A percentile compares a stretch with the other conserved stretches of the same genome.
phyloP scores from a whole-genome alignment of 805 yeast species.

The Jamesozyma gamospora region DNA sequence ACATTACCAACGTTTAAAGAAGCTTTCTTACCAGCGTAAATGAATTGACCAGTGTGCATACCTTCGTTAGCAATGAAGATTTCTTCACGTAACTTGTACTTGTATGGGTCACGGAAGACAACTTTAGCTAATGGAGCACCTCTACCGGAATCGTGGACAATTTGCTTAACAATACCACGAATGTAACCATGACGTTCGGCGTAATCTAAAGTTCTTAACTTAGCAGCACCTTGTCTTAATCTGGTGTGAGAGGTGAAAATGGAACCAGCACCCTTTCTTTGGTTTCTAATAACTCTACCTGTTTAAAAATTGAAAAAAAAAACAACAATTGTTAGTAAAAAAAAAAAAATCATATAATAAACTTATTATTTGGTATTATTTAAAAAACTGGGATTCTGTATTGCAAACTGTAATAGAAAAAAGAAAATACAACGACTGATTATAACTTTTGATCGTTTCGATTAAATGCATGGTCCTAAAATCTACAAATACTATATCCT shows the following conservation, averaged over 20 bases:
- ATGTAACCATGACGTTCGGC: conserved; percentile 99
- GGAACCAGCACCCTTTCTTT: conserved; percentile 99
- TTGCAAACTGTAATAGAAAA: too few relatives aligned
- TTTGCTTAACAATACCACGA: conserved; percentile 98
- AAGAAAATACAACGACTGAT: too few relatives aligned
- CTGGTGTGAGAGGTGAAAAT: conserved; percentile 99
- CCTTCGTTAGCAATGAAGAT: conserved; percentile 99
- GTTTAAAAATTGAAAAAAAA: conserved; percentile 11
- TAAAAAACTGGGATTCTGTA: too few relatives aligned
- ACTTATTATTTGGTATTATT: too few relatives aligned
- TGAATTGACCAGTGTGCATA: conserved; percentile 97
- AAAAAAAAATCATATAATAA: too few relatives aligned
- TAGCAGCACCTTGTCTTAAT: conserved; percentile 99
- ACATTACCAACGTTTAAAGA: conserved; percentile 94
- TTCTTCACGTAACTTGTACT: conserved; percentile 94
- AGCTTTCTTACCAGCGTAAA: conserved; percentile 98
- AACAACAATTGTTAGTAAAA: conserved; percentile 1
- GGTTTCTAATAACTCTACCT: conserved; percentile 99
- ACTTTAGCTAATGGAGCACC: conserved; percentile 99
- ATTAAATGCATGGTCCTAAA: too few relatives aligned
- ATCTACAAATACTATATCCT: too few relatives aligned
- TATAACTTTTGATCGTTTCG: too few relatives aligned
- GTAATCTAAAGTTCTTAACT: conserved; percentile 96
- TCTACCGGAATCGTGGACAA: conserved; percentile 98
- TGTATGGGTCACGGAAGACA: conserved; percentile 98